These are phyloP conservation scores for Oryza officinalis DNA, from an alignment of 176 grass and related monocot genomes.

Conservation along the genomic window DNA sequence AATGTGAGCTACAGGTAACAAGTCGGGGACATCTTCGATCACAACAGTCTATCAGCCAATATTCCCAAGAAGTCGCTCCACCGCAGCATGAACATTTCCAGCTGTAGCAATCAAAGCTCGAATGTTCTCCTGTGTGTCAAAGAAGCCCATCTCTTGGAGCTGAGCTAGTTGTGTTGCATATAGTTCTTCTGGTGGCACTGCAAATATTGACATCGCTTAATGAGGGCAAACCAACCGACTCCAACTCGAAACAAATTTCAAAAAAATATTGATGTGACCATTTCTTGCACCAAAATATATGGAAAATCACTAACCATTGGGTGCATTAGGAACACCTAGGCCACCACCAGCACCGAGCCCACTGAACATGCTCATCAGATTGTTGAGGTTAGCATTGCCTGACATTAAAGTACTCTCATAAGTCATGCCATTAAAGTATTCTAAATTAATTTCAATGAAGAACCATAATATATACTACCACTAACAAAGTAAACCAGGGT, in stretches of 20 bases:
- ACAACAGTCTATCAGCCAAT: slow-evolving; percentile 45
- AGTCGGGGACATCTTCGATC: neutral
- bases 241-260: neutral
- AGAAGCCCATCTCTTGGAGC: slow-evolving; percentile 84
- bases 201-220: neutral
- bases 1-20: slow-evolving; percentile 11
- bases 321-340: slow-evolving; percentile 23
- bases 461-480: neutral
- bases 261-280: neutral
- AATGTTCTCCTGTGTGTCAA: slow-evolving; percentile 76
- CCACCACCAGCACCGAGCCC: slow-evolving; percentile 67
- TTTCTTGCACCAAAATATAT: neutral
- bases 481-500: neutral
- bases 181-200: slow-evolving; percentile 68
- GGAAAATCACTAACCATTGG: slow-evolving; percentile 45
- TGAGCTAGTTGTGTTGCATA: slow-evolving; percentile 70
- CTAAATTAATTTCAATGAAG: neutral
- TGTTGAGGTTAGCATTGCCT: slow-evolving; percentile 59
- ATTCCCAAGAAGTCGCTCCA: slow-evolving; percentile 74
- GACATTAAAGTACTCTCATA: slow-evolving; percentile 32
- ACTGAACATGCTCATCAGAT: slow-evolving; percentile 72
- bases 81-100: slow-evolving; percentile 70
- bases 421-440: neutral
- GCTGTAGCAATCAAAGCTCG: slow-evolving; percentile 60
- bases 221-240: neutral